Evolutionary conservation across 257 asterid species (phyloP).

Genomic region (Henckelia pumila): DNA sequence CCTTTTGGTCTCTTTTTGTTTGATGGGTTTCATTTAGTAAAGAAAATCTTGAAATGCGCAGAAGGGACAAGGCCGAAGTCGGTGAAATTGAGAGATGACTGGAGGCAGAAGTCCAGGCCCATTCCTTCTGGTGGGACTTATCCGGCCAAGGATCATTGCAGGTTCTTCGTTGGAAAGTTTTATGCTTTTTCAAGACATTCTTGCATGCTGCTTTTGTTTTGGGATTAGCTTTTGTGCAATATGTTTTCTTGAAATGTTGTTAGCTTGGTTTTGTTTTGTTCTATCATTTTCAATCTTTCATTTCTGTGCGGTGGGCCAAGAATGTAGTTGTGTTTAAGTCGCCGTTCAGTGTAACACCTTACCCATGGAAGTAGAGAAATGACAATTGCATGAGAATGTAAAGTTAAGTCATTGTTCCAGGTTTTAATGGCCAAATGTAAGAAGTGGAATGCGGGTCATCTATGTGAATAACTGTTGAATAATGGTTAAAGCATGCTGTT

Average conservation of each 20-base stretch:
- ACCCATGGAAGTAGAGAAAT: no score
- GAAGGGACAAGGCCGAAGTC: slow-evolving; percentile 50
- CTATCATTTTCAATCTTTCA: background rate
- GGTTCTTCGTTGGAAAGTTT: slow-evolving; percentile 37
- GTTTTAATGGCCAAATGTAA: no score
- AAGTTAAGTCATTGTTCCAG: background rate
- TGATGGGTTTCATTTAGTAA: background rate
- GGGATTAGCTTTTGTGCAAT: background rate
- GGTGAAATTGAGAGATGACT: slow-evolving; percentile 76
- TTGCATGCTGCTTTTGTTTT: background rate
- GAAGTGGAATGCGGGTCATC: no score
- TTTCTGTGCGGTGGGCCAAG: background rate
- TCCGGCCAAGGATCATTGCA: slow-evolving; percentile 98
- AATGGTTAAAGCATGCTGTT: no score
- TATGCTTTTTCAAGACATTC: background rate
- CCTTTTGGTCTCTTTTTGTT: slow-evolving; percentile 5
- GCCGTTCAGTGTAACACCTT: no score
- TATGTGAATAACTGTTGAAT: no score
- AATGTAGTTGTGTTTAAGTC: background rate
- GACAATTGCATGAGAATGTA: background rate
- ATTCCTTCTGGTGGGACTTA: slow-evolving; percentile 95
- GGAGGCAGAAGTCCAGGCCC: slow-evolving; percentile 87
- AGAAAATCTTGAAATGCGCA: slow-evolving; percentile 23
- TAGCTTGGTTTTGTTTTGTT: background rate
- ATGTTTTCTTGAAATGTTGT: background rate